Conservation (phyloP, 2,329 filamentous ascomycete species). For the Aspergillus sp. region DNA sequence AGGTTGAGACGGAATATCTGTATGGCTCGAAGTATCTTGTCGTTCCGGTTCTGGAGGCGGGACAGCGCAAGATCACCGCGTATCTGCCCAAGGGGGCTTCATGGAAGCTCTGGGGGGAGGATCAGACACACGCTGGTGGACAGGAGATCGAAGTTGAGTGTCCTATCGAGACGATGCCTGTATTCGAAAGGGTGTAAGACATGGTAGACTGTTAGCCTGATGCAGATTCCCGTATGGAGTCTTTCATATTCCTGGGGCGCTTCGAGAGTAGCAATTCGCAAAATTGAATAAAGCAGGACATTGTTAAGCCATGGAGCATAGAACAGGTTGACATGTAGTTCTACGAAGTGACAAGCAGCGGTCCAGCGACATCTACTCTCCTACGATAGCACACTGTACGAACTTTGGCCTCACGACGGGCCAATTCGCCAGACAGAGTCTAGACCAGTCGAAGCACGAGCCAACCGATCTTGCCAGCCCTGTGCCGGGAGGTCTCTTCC, state of each 20-base stretch:
- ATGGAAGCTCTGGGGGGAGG: constrained; percentile 45
- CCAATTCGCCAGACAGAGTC: background rate
- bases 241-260: too few relatives aligned
- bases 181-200: constrained; percentile 33
- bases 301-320: too few relatives aligned
- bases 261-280: too few relatives aligned
- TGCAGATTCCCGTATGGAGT: too few relatives aligned
- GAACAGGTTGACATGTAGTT: too few relatives aligned
- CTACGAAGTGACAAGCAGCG: too few relatives aligned
- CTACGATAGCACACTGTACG: too few relatives aligned
- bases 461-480: background rate
- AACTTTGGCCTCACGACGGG: background rate
- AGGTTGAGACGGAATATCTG: constrained; percentile 61
- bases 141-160: constrained; percentile 40
- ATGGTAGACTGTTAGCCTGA: background rate
- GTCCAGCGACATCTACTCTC: too few relatives aligned
- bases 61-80: constrained; percentile 43
- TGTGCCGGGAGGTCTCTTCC: too few relatives aligned
- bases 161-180: constrained; percentile 48
- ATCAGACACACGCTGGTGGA: constrained; percentile 37
- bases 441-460: background rate
- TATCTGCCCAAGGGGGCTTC: constrained; percentile 52
- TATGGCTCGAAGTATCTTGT: constrained; percentile 60
- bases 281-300: too few relatives aligned
- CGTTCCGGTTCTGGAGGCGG: constrained; percentile 54